Conservation (phyloP, 345 rosid species). For the Bruguiera sexangula region DNA sequence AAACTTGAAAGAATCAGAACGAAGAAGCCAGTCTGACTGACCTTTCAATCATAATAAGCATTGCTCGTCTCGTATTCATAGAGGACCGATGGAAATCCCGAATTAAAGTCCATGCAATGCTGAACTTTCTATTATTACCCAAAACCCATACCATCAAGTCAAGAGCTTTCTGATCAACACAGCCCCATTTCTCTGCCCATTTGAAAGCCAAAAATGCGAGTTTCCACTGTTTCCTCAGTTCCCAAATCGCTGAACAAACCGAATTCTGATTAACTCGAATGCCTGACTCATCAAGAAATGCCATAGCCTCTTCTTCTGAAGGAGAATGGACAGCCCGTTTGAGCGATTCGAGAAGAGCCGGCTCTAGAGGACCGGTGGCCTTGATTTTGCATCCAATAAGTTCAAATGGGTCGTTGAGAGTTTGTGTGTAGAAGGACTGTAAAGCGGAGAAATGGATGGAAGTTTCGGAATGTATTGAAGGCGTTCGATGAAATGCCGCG, state of each 20-base stretch:
- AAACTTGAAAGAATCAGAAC: not conserved
- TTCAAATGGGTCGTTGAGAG: constrained; percentile 21
- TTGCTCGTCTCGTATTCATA: constrained; percentile 47
- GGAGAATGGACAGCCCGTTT: constrained; percentile 43
- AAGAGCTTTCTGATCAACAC: constrained; percentile 44
- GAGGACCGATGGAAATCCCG: constrained; percentile 55
- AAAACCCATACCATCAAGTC: constrained; percentile 65
- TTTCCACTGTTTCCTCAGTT: constrained; percentile 60
- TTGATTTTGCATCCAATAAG: constrained; percentile 12
- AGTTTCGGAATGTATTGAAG: constrained; percentile 15
- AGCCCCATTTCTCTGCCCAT: constrained; percentile 63
- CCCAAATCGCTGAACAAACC: constrained; percentile 61
- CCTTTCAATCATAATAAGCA: constrained; percentile 89
- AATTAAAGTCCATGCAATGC: constrained; percentile 74
- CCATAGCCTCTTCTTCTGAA: constrained; percentile 54
- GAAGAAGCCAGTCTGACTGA: constrained; percentile 22
- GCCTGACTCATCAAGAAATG: constrained; percentile 43
- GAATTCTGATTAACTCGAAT: constrained; percentile 34
- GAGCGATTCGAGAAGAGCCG: constrained; percentile 36
- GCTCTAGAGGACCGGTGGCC: constrained; percentile 18
- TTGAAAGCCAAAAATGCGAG: constrained; percentile 68
- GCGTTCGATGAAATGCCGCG: constrained; percentile 56
- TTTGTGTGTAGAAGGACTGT: constrained; percentile 35
- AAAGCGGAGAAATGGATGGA: constrained; percentile 21
- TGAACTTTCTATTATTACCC: constrained; percentile 69